Evolutionary conservation across 1,284 basidiomycete species (phyloP), one percentile per base, ranked within the genome.

Genomic region (Melampsora americana): DNA sequence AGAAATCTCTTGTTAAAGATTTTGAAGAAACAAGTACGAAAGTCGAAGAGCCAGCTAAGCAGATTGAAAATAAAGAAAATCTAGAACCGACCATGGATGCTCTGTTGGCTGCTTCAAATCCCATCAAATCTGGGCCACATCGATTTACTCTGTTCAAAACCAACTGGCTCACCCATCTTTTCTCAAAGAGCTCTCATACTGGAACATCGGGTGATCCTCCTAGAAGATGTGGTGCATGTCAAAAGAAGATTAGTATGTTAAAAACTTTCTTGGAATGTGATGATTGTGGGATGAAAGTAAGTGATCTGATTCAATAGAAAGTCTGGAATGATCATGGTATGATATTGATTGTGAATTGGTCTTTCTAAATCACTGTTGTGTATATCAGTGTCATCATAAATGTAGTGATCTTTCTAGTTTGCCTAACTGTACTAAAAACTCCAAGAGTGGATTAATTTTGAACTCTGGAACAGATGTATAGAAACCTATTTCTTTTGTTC

Each of bases 201-300:
- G 44, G 35, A 20, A 26, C 16, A 14, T 48, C 35, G 18, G 20
- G 42, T n/a, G 65, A 23, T n/a, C 60, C 23, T 2, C 60, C 32
- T 56, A n/a, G 26, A 28, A 56, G 26, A 56, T 74, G 71, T 53
- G 64, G 9, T 9, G 62, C 64, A n/a, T 74, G 71, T 74, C 50
- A n/a, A 16, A 68, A 75, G 59, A 39, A 30, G 46, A 67, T 67
- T 32, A 46, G 66, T 14, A 48, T 66, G 5, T 60, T 39, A 12
- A 75, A 75, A 42, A 28, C 71, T 7, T 75, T 67, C 44, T 62
- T 75, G 42, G 50, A 44, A 14, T 75, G 73, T 35, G 73, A 75
- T 62, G 73, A 75, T 50, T 75, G 73, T 64, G 73, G 73, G 1
- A 59, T 67, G 28, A 75, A 68, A 20, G 73, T 75, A 3, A 11